Conservation (phyloP, 148 eudicot genomes). For the Rhododendron henanense region DNA sequence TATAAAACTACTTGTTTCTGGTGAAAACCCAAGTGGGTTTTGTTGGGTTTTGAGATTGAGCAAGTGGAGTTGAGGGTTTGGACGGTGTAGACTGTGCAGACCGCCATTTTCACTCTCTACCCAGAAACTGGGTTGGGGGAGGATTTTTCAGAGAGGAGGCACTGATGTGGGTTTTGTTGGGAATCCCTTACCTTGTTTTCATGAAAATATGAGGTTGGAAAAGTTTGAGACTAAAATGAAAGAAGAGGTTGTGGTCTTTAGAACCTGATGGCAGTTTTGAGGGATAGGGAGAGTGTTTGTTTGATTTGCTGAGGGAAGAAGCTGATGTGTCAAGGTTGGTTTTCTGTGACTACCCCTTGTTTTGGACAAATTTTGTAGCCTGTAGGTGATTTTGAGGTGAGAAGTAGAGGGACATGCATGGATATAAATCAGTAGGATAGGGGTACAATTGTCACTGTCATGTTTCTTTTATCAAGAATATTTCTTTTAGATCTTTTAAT, state of each 20-base stretch:
- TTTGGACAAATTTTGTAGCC: slow-evolving; percentile 17
- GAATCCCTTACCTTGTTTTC: slow-evolving; percentile 10
- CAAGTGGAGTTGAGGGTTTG: slow-evolving; percentile 46
- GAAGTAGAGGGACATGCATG: slow-evolving; percentile 8
- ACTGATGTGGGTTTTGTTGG: neutral
- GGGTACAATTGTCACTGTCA: slow-evolving; percentile 15
- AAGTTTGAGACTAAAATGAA: neutral
- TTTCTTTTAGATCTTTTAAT: neutral
- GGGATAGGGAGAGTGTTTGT: slow-evolving; percentile 22
- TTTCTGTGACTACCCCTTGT: slow-evolving; percentile 25
- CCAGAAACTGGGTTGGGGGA: neutral
- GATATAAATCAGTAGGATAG: neutral
- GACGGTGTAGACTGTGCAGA: slow-evolving; percentile 63
- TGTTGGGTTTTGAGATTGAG: slow-evolving; percentile 46
- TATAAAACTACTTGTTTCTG: slow-evolving; percentile 57
- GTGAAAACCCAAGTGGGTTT: slow-evolving; percentile 63
- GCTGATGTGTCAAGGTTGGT: slow-evolving; percentile 10
- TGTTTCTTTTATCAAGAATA: neutral
- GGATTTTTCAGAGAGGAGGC: slow-evolving; percentile 18
- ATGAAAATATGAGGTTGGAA: slow-evolving; percentile 23
- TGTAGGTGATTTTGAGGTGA: slow-evolving; percentile 14
- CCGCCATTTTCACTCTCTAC: slow-evolving; percentile 56
- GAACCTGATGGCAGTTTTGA: slow-evolving; percentile 22
- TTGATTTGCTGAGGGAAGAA: slow-evolving; percentile 15
- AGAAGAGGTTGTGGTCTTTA: slow-evolving; percentile 15